Conservation (phyloP, 75 land plant species). For the Pseudotsuga menziesii region DNA sequence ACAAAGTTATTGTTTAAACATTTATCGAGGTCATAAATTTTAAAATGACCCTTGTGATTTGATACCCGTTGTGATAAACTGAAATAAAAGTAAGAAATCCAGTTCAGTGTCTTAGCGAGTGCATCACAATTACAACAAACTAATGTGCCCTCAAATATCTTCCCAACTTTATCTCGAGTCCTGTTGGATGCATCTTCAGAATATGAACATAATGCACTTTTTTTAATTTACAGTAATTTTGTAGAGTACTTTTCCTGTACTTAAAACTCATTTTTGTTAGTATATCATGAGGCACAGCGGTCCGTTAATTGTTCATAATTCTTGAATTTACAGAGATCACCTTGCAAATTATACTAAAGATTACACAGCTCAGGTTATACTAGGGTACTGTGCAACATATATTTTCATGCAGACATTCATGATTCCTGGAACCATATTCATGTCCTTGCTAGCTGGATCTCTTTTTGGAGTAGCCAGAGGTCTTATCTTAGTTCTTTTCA, state of each 20-base stretch:
- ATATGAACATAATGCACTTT: neutral
- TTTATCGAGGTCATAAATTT: too few species aligned
- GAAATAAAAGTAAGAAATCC: neutral
- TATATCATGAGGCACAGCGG: neutral
- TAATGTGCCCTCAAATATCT: neutral
- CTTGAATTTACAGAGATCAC: slow-evolving; percentile 48
- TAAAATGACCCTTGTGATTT: neutral
- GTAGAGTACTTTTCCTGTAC: too few species aligned
- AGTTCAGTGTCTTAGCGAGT: neutral
- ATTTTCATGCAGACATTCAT: slow-evolving; percentile 94
- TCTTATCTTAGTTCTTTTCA: slow-evolving; percentile 54
- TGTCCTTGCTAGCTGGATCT: slow-evolving; percentile 87
- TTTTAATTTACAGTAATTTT: neutral
- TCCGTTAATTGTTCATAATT: neutral
- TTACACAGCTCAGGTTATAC: slow-evolving; percentile 63
- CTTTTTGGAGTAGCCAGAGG: slow-evolving; percentile 81
- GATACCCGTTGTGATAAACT: neutral
- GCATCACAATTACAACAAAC: neutral
- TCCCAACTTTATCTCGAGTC: too few species aligned
- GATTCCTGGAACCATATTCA: slow-evolving; percentile 92
- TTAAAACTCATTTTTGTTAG: neutral
- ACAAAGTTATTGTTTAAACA: neutral
- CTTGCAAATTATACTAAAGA: slow-evolving; percentile 76
- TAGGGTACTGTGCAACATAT: slow-evolving; percentile 80
- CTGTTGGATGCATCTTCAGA: neutral